Evolutionary conservation across 768 basidiomycete genomes (phyloP).

Genomic region (Pleurotus salmoneostramineus): DNA sequence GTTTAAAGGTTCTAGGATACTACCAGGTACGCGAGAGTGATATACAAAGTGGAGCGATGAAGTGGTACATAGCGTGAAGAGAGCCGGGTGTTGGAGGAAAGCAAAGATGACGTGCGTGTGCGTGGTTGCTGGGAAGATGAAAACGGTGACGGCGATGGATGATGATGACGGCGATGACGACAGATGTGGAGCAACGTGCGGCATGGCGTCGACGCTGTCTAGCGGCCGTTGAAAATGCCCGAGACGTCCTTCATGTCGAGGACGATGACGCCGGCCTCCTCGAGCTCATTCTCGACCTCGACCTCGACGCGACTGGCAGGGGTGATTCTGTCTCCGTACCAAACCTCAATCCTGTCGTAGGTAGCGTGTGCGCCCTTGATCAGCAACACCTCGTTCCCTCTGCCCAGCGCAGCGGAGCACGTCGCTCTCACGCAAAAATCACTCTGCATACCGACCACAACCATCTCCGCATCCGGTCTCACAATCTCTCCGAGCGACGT

Average conservation of each 20-base stretch:
- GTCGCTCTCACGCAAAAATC: slow-evolving; percentile 60
- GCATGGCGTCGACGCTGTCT: not conserved
- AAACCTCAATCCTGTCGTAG: slow-evolving; percentile 59
- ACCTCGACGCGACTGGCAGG: slow-evolving; percentile 46
- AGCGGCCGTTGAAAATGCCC: slow-evolving; percentile 56
- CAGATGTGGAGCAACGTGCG: too few relatives aligned
- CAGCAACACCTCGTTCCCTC: slow-evolving; percentile 65
- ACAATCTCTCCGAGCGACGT: slow-evolving; percentile 50
- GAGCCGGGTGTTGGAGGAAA: too few relatives aligned
- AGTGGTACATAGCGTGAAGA: too few relatives aligned
- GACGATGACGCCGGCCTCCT: slow-evolving; percentile 63
- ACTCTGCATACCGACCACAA: slow-evolving; percentile 65
- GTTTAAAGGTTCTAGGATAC: too few relatives aligned
- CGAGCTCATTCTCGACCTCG: slow-evolving; percentile 63
- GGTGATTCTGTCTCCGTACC: slow-evolving; percentile 53
- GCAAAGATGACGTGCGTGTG: too few relatives aligned
- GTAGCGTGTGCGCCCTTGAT: slow-evolving; percentile 66
- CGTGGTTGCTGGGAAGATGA: too few relatives aligned
- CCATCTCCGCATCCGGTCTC: slow-evolving; percentile 51
- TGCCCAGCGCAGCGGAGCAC: slow-evolving; percentile 55
- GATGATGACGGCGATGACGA: too few relatives aligned
- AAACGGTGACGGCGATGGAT: too few relatives aligned
- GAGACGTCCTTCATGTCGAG: slow-evolving; percentile 65
- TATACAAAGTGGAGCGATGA: too few relatives aligned
- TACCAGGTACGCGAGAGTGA: too few relatives aligned